Evolutionary conservation across 164 flowering plant species (phyloP), one percentile per base, ranked within the genome.

Genomic region (Nymphaea colorata): DNA sequence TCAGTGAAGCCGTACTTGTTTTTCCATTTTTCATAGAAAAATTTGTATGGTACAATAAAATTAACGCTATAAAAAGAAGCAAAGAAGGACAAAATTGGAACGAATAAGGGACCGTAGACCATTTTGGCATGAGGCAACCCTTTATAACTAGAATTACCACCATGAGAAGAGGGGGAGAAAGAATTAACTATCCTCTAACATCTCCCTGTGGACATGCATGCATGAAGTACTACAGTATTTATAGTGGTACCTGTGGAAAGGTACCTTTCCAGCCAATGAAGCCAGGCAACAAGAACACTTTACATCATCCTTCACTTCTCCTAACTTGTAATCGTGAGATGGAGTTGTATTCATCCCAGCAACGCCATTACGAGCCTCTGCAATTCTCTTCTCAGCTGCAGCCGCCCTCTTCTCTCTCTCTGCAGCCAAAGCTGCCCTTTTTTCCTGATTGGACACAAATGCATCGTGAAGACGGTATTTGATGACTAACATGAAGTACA

Each of bases 331-430:
- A 0, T 77, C 60, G 42, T 74, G 11, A 7, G 57, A 61, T 2
- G 16, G 53, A 17, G 68, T 63, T 36, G 75, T 59, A 69, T 70
- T 68, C 66, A 67, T 68, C 45, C 62, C 76, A 75, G 71, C 76
- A 67, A 84, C 77, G 6, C 64, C n/a, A 63, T 74, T 77, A 3
- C 51, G 70, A 5, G 83, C 89, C 12, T 47, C 55, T 18, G 91
- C 96, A 6, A 89, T 78, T 76, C 96, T 85, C 76, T 82, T 88
- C 82, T 91, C 98, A 15, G 97, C 97, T 45, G 98, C 98, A 41
- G 91, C 91, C 25, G 98, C 98, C 75, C 97, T 82, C 80, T 86
- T 91, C 77, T 93, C 98, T 75, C 98, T 82, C 68, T 93, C 98
- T 4, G 70, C 84, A 17, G 77, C 94, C 71, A 65, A 82, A 67